A percentile compares a stretch with the other conserved stretches of the same genome.
Evolutionary conservation across 2,329 filamentous ascomycete species (phyloP).

Genomic region (Colletotrichum echinochloae): DNA sequence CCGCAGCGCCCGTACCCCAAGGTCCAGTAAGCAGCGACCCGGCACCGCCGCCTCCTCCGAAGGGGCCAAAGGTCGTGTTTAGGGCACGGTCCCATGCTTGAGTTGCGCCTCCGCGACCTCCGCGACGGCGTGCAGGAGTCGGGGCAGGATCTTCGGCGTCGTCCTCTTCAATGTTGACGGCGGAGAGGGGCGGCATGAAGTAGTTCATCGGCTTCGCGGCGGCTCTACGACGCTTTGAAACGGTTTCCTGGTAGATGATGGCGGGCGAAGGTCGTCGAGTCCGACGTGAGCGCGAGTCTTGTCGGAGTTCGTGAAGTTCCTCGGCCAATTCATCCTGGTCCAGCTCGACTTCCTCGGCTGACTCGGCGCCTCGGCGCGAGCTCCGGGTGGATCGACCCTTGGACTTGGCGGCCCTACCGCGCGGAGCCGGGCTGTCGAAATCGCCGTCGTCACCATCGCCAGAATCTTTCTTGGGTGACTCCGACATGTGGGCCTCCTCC

Average conservation of each 20-base stretch:
- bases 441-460: conserved; percentile 57
- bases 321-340: conserved; percentile 75
- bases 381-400: conserved; percentile 58
- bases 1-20: conserved; percentile 79
- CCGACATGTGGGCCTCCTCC: conserved; percentile 61
- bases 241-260: conserved; percentile 69
- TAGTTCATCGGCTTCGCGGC: conserved; percentile 82
- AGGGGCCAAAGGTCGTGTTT: conserved; percentile 92
- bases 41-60: conserved; percentile 81
- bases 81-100: conserved; percentile 81
- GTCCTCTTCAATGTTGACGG: conserved; percentile 75
- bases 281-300: conserved; percentile 65
- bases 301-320: conserved; percentile 72
- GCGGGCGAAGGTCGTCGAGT: conserved; percentile 65
- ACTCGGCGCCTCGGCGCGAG: conserved; percentile 63
- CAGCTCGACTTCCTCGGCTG: conserved; percentile 67
- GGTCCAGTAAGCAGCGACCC: conserved; percentile 80
- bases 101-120: conserved; percentile 70
- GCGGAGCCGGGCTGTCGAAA: conserved; percentile 61
- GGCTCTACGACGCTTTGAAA: conserved; percentile 63
- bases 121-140: conserved; percentile 75
- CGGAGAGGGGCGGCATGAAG: conserved; percentile 78
- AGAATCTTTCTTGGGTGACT: conserved; percentile 51
- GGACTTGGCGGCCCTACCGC: conserved; percentile 58
- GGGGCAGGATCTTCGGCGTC: conserved; percentile 76